Conservation (phyloP, 495 filamentous ascomycete species). For the Astrocystis sublimbata region DNA sequence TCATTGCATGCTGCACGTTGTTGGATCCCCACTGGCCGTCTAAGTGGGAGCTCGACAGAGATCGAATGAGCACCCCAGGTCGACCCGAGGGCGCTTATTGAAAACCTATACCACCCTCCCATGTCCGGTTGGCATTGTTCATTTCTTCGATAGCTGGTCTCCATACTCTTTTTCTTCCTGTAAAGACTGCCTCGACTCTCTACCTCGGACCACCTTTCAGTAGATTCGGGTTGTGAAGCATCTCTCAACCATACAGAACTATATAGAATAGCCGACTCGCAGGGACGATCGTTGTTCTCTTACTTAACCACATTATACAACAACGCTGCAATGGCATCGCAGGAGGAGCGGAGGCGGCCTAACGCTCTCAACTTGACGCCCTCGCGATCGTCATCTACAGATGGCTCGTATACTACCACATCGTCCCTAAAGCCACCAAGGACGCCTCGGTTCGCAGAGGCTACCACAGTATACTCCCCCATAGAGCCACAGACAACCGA, state of each 20-base stretch:
- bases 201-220: conserved; percentile 28
- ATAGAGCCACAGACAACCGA: conserved; percentile 59
- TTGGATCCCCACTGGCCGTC: conserved; percentile 31
- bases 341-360: conserved; percentile 54
- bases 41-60: conserved; percentile 43
- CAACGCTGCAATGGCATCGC: conserved; percentile 27
- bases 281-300: conserved; percentile 39
- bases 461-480: conserved; percentile 83
- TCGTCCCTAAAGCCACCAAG: conserved; percentile 74
- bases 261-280: conserved; percentile 21
- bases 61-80: conserved; percentile 34
- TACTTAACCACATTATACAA: conserved; percentile 26
- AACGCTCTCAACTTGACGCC: conserved; percentile 49
- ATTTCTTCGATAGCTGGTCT: conserved; percentile 57
- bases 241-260: conserved; percentile 21
- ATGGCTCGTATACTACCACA: conserved; percentile 53
- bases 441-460: conserved; percentile 87
- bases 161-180: conserved; percentile 42
- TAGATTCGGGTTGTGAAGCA: conserved; percentile 22
- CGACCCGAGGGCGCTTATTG: conserved; percentile 51
- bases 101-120: conserved; percentile 52
- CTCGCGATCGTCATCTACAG: conserved; percentile 45
- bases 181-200: conserved; percentile 31
- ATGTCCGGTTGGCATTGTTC: conserved; percentile 32
- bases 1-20: conserved; percentile 30